These are phyloP conservation scores for Euphorbia pulcherrima DNA, from an alignment of 345 rosid genomes.

Conservation along the genomic window DNA sequence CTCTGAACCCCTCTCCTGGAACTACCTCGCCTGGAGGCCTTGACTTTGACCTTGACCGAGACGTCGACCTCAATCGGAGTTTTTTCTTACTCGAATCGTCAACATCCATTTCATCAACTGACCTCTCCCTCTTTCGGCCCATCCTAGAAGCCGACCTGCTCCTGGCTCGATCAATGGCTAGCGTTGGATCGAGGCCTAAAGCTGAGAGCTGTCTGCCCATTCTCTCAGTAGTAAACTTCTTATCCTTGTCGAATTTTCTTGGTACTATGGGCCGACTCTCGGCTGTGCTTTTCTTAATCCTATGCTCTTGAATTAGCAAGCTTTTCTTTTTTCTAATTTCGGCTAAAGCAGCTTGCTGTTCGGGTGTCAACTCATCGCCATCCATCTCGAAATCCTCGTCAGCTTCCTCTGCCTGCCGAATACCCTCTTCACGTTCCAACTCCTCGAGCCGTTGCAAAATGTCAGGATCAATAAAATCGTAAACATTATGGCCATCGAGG, in stretches of 20 bases:
- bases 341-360: constrained; percentile 58
- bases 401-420: constrained; percentile 47
- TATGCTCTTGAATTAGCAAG: constrained; percentile 57
- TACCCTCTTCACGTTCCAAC: constrained; percentile 71
- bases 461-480: constrained; percentile 87
- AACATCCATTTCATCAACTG: constrained; percentile 57
- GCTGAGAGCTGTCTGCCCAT: constrained; percentile 73
- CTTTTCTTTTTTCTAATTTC: constrained; percentile 71
- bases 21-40: constrained; percentile 70
- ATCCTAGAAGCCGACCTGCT: constrained; percentile 49
- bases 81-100: constrained; percentile 61
- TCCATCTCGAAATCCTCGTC: constrained; percentile 69
- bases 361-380: constrained; percentile 53
- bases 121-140: constrained; percentile 78
- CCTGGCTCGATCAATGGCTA: constrained; percentile 59
- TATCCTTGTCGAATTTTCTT: constrained; percentile 73
- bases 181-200: constrained; percentile 62
- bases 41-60: constrained; percentile 51
- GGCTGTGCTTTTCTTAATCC: constrained; percentile 74
- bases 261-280: constrained; percentile 72
- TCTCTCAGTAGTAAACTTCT: constrained; percentile 53
- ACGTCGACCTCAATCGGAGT: constrained; percentile 47
- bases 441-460: constrained; percentile 73
- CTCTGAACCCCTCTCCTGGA: constrained; percentile 90
- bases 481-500: constrained; percentile 92